Evolutionary conservation across 2,329 filamentous ascomycete species (phyloP), one percentile per base, ranked within the genome.

Genomic region (Trichoderma sp.): DNA sequence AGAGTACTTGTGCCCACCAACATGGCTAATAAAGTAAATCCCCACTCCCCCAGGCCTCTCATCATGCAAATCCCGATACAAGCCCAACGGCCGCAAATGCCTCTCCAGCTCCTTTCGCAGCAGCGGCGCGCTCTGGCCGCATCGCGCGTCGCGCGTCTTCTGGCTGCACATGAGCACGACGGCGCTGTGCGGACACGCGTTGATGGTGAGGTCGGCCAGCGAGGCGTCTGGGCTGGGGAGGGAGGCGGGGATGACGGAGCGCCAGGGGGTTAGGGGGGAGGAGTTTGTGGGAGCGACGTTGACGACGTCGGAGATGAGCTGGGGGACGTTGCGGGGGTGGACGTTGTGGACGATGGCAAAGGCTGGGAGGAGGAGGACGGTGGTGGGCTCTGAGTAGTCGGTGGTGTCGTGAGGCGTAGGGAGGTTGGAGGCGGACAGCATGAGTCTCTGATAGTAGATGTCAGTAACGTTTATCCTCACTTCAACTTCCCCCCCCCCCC

Each of bases 21-120:
- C 94, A 79, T 99, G 96, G 76, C 91, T 95, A 79, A 98, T 97
- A 80, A 98, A 98, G 83, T 97, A 97, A 75, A 99, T 93, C 0
- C 94, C 95, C 6, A 98, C 95, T 14, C 96, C 96, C 12, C 95
- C 95, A 0, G 95, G 94, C 72, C 96, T 85, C 80, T 94, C 91
- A 80, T 99, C 96, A 79, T 97, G 90, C 61, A 96, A 83, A 79
- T 98, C 95, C 34, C 96, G 90, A 81, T 92, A 95, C 24, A 99
- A 83, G 0, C 94, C 95, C 14, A 97, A 85, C 1, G 93, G 92
- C 0, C 94, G 91, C 43, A 98, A 86, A 80, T 98, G 94, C 1
- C 95, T 89, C 84, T 97, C 94, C 70, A 99, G 89, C 82, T 98
- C 96, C 77, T 91, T 91, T 60, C 91, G 89, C n/a, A 98, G 85